phyloP scores from a whole-genome alignment of 495 filamentous ascomycete species.

The Penicillium samsonianum region DNA sequence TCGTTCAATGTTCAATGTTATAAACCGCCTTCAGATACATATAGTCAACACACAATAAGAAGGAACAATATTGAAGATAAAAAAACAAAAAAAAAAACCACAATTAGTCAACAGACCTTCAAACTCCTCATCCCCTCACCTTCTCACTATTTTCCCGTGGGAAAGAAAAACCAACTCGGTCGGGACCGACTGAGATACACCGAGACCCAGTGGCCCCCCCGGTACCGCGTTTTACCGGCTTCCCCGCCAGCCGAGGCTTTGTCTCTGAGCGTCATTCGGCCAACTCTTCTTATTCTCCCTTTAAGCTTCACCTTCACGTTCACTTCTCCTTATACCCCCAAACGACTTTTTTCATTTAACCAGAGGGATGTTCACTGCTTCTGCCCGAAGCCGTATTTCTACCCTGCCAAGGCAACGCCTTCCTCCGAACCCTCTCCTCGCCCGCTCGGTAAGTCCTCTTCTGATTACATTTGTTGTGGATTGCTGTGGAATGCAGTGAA shows the following conservation, averaged over 20 bases:
- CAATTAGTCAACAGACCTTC: background rate
- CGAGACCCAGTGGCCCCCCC: constrained; percentile 1
- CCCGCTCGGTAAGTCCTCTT: constrained; percentile 41
- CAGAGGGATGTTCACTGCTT: constrained; percentile 51
- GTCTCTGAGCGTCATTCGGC: constrained; percentile 1
- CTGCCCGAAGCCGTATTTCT: constrained; percentile 50
- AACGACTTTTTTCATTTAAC: constrained; percentile 14
- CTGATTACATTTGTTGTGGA: background rate
- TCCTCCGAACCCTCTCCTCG: constrained; percentile 41
- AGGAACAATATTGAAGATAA: background rate
- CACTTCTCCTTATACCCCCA: constrained; percentile 11
- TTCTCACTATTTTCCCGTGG: constrained; percentile 16
- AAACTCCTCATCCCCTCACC: background rate
- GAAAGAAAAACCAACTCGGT: constrained; percentile 1
- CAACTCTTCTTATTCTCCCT: constrained; percentile 10
- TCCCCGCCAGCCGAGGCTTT: constrained; percentile 12
- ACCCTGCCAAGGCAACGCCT: constrained; percentile 45
- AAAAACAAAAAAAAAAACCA: background rate
- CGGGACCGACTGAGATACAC: background rate
- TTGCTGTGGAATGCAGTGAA: background rate
- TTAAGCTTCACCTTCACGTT: background rate
- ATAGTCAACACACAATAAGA: background rate
- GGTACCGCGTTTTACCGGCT: constrained; percentile 15
- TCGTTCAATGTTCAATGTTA: too few species aligned
- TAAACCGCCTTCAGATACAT: too few species aligned